Evolutionary conservation across 2,329 filamentous ascomycete genomes (phyloP).

Genomic region (Nemania diffusa): DNA sequence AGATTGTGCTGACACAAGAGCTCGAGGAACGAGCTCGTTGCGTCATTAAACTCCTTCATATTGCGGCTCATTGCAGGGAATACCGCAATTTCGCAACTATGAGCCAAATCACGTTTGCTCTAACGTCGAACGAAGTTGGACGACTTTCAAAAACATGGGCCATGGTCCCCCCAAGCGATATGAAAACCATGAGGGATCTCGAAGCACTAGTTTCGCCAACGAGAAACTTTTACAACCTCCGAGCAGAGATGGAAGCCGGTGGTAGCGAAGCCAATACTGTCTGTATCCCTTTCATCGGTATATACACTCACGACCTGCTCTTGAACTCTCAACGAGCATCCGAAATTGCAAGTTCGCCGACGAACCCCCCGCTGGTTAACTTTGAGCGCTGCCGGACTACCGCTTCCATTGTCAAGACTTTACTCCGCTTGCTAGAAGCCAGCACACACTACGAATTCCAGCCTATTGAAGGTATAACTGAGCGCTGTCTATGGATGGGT

Average conservation of each 20-base stretch:
- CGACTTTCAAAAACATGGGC: constrained; percentile 77
- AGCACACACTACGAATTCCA: constrained; percentile 79
- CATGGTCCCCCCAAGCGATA: constrained; percentile 72
- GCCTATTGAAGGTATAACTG: constrained; percentile 79
- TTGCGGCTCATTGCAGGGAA: constrained; percentile 77
- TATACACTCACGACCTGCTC: constrained; percentile 84
- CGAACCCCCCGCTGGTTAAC: constrained; percentile 77
- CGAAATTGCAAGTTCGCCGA: constrained; percentile 75
- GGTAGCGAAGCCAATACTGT: constrained; percentile 68
- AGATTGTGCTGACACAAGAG: constrained; percentile 78
- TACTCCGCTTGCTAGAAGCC: constrained; percentile 81
- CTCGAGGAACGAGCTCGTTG: constrained; percentile 78
- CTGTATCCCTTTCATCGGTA: constrained; percentile 85
- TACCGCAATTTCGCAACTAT: constrained; percentile 87
- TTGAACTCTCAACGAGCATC: constrained; percentile 84
- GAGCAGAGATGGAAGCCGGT: constrained; percentile 80
- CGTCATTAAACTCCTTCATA: constrained; percentile 84
- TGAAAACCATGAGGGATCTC: constrained; percentile 73
- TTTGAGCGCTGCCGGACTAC: constrained; percentile 84
- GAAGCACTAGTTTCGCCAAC: constrained; percentile 80
- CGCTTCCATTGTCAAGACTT: constrained; percentile 80
- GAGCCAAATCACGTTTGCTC: constrained; percentile 81
- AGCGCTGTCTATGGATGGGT: constrained; percentile 86
- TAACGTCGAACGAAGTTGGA: constrained; percentile 77
- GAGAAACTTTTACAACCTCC: constrained; percentile 79